Base-by-base conservation (phyloP, 805 yeast genomes). In the Blastobotrys muscicola region DNA sequence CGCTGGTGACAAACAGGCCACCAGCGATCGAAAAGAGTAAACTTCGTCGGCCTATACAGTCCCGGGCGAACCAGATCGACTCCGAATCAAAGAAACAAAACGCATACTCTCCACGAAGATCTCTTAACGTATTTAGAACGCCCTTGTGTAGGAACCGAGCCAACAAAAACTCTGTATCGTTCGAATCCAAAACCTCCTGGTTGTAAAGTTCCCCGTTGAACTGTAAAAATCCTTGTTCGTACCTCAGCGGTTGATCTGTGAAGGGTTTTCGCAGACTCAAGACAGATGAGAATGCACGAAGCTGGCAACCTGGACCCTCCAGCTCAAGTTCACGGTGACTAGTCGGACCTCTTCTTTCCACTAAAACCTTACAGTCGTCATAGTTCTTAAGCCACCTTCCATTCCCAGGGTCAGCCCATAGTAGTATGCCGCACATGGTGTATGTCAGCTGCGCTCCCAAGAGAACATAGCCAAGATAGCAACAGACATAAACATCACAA, bases 171-270 rank as follows among this genome's bases (percentile, higher is more conserved):
- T 59, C 66, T 0, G 94, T 78, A 60, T 89, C 97, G 57, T 84
- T 33, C 6, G 26, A 20, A 0, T 52, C 49, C 29, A 66, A 50
- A 15, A 82, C 71, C 32, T 72, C 81, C 1, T 44, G 49, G 14
- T 80, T 80, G 60, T 92, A 92, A 8, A 92, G 62, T 54, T 92
- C 97, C 0, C 98, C 99, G 59, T 94, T 92, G 63, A 82, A 90
- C 56, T 86, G 95, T 7, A 94, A 56, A 0, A 72, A 54, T 38
- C 63, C 53, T 8, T 57, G 54, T 8, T 45, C 52, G 7, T 49
- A 49, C 2, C 46, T 50, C 2, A 78, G 50, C 0, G 97, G 96
- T 60, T 92, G 99, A 29, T 63, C 51, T 0, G 85, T 78, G 52
- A 84, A 75, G 0, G 97, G 97, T 14, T 74, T 71, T 45, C 98